Evolutionary conservation across 2,329 filamentous ascomycete genomes (phyloP), one percentile per base, ranked within the genome.

Genomic region (Orbilia brochopaga): DNA sequence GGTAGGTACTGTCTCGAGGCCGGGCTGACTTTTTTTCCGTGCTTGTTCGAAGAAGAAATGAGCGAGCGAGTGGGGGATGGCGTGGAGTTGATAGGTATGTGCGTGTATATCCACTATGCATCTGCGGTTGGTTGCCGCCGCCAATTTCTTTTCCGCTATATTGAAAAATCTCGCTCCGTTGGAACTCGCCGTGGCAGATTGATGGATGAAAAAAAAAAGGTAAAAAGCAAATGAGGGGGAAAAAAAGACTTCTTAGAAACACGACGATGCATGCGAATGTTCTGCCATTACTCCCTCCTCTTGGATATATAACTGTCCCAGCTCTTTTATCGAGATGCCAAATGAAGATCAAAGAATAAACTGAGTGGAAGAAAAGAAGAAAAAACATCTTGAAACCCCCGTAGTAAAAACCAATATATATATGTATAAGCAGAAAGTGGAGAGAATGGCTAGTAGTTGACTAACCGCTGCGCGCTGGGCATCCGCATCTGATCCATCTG

Each of bases 401-500:
- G n/a, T n/a, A n/a, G n/a, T n/a, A n/a, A n/a, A n/a, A n/a, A n/a
- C n/a, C n/a, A n/a, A n/a, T n/a, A n/a, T n/a, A n/a, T n/a, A n/a
- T n/a, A n/a, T n/a, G 37, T 21, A 65, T 50, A 44, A 30, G 23
- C 42, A 53, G 53, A 57, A 51, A 54, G 42, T 24, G 19, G 48
- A 52, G 24, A 42, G 24, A 10, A 50, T 51, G n/a, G 46, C 51
- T 58, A 72, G 60, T 72, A 72, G 32, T 72, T 64, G 44, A 72
- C 60, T 21, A 65, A 51, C 53, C 60, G 64, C 55, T 65, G 67
- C 23, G 40, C 58, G 67, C 67, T 72, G 19, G 67, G 67, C 67
- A 72, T 72, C 51, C 67, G 59, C 67, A 72, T 65, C 17, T 72
- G 67, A 32, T 72, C 67, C 67, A 72, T 72, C 55, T 72, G 67